phyloP scores from a whole-genome alignment of 108 stramenopile species.

The Nitzschia sp. region DNA sequence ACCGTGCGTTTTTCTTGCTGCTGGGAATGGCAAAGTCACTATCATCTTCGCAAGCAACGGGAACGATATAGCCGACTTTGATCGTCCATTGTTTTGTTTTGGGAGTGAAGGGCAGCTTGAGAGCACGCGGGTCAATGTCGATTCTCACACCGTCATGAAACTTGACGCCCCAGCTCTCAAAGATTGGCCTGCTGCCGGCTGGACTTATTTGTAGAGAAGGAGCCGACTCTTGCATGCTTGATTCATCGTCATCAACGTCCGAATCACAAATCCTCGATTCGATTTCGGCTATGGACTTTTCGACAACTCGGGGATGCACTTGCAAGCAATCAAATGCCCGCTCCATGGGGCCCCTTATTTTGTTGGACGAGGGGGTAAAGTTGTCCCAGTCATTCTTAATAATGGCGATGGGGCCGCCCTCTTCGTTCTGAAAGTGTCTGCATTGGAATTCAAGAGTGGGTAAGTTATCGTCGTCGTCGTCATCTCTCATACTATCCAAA shows the following conservation, averaged over 20 bases:
- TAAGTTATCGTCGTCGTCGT: not conserved
- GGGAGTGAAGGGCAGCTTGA: conserved; percentile 4
- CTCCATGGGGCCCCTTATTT: not conserved
- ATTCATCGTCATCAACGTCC: not conserved
- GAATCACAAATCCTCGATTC: not conserved
- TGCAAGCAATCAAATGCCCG: not conserved
- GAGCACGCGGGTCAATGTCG: conserved; percentile 13
- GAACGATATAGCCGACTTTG: conserved; percentile 31
- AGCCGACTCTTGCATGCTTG: not conserved
- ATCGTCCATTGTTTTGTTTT: conserved; percentile 23
- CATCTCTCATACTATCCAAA: not conserved
- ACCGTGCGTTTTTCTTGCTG: not conserved
- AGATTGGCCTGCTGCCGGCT: not conserved
- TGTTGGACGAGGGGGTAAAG: not conserved
- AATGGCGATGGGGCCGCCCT: too few relatives aligned
- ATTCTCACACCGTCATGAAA: conserved; percentile 26
- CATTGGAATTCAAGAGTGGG: conserved; percentile 26
- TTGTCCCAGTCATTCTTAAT: conserved; percentile 10
- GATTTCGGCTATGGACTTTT: conserved; percentile 3
- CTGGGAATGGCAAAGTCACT: not conserved
- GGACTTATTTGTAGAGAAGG: not conserved
- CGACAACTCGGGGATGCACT: not conserved
- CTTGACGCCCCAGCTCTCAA: conserved; percentile 15
- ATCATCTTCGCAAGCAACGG: conserved; percentile 15
- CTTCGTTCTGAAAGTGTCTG: conserved; percentile 1